phyloP scores from a whole-genome alignment of 1,139 yeast species.

The Candida sojae region DNA sequence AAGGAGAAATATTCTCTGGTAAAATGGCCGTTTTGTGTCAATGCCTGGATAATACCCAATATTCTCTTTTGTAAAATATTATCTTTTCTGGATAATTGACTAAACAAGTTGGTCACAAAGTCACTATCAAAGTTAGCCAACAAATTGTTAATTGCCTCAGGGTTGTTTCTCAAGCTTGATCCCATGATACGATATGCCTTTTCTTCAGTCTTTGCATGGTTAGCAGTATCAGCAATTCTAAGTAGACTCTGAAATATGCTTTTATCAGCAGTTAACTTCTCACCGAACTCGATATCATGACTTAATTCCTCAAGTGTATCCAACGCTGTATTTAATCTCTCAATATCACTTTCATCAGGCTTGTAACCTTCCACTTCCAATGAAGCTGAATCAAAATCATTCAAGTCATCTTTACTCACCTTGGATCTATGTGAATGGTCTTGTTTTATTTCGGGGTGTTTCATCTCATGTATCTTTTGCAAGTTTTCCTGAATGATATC shows the following conservation, averaged over 20 bases:
- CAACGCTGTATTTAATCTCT: slow-evolving; percentile 31
- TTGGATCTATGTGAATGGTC: slow-evolving; percentile 11
- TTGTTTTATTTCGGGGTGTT: slow-evolving; percentile 5
- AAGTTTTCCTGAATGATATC: slow-evolving; percentile 10
- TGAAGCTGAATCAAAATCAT: slow-evolving; percentile 29
- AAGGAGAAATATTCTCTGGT: slow-evolving; percentile 26
- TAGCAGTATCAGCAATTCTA: slow-evolving; percentile 13
- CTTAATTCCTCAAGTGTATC: slow-evolving; percentile 58
- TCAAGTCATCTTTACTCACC: slow-evolving; percentile 22
- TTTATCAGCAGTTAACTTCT: slow-evolving; percentile 29
- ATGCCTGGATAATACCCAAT: slow-evolving; percentile 49
- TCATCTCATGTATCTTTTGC: slow-evolving; percentile 6
- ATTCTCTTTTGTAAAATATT: slow-evolving; percentile 46
- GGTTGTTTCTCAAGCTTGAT: slow-evolving; percentile 69
- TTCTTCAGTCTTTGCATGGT: slow-evolving; percentile 34
- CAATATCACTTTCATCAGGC: slow-evolving; percentile 13
- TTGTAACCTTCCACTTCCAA: slow-evolving; percentile 22
- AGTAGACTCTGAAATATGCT: slow-evolving; percentile 21
- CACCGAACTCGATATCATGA: slow-evolving; percentile 68
- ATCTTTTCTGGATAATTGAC: slow-evolving; percentile 17
- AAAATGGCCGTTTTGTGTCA: slow-evolving; percentile 34
- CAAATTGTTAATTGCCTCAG: slow-evolving; percentile 51
- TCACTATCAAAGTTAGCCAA: slow-evolving; percentile 16
- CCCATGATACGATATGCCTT: slow-evolving; percentile 52
- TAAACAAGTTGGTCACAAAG: slow-evolving; percentile 20